Base-by-base conservation (phyloP, 495 filamentous ascomycete genomes). In the Penicillium diatomitis region DNA sequence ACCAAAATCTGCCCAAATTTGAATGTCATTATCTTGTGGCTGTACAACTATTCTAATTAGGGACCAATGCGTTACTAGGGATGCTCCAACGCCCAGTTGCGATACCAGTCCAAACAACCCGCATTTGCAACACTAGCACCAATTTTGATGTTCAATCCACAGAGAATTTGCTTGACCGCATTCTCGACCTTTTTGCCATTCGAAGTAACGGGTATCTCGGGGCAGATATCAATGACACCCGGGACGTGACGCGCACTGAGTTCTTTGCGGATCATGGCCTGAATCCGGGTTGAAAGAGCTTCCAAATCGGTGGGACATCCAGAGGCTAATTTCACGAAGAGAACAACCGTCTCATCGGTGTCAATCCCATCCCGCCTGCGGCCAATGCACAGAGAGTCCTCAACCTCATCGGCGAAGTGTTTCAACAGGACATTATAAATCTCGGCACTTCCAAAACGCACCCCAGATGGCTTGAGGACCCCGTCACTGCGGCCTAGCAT, bases 161-260 rank as follows among this genome's bases (percentile, higher is more conserved):
- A 90, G n/a, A 96, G 63, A 37, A 96, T 95, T 71, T 94, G 88
- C 70, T 95, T 95, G 29, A 95, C 89, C 3, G 88, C 86, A 33
- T 90, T 86, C 61, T 96, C 90, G 36, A 96, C 87, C 71, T 95
- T 96, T 72, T 96, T 96, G 38, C 90, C 90, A 59, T 96, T 96
- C 0, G 80, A 83, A 31, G 90, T 96, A 56, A 88, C 82, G 1
- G 90, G 90, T 41, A 96, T 88, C 41, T 91, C 88, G 0, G 75
- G 78, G 45, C 83, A 86, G 59, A 83, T 80, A 51, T 88, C 87
- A 38, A 95, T 73, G n/a, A 90, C 67, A 0, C 79, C 83, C 4
- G 90, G 90, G 6, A 95, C 87, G 71, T 96, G 90, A 41, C 90
- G 79, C 11, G 86, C 82, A 55, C 85, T 91, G 50, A 96, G 68